Conservation (phyloP, 371 early-diverging fungal genomes). For the Cokeromyces recurvatus region DNA sequence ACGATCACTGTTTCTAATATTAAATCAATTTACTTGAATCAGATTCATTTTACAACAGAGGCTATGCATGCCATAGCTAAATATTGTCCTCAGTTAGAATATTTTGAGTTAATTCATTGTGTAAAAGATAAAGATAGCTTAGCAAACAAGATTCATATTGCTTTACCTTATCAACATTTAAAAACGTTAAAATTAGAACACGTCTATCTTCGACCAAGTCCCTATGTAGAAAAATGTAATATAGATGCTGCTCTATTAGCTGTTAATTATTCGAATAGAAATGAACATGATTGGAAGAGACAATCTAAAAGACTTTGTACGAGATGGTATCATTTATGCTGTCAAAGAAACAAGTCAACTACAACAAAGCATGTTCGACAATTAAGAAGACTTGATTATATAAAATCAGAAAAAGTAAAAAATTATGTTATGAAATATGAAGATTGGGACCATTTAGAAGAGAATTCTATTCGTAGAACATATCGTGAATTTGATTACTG, state of each 20-base stretch:
- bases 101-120: neutral
- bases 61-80: neutral
- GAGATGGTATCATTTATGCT: constrained; percentile 7
- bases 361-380: neutral
- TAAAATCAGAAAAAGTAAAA: neutral
- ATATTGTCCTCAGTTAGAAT: constrained; percentile 4
- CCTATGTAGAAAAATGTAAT: neutral
- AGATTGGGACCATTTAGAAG: constrained; percentile 1
- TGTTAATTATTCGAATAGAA: neutral
- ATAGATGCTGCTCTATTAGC: constrained; percentile 5
- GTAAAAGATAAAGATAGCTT: constrained; percentile 6
- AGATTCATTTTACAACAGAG: constrained; percentile 5
- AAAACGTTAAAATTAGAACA: neutral
- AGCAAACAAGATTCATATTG: neutral
- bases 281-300: neutral
- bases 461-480: constrained; percentile 2
- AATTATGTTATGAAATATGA: constrained; percentile 4
- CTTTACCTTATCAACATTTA: neutral
- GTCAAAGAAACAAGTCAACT: too few species aligned
- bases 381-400: neutral
- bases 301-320: neutral
- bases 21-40: neutral
- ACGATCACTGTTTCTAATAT: neutral
- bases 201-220: constrained; percentile 3
- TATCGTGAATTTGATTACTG: constrained; percentile 4